Conservation (phyloP, 495 filamentous ascomycete species). For the Penicillium soppii region DNA sequence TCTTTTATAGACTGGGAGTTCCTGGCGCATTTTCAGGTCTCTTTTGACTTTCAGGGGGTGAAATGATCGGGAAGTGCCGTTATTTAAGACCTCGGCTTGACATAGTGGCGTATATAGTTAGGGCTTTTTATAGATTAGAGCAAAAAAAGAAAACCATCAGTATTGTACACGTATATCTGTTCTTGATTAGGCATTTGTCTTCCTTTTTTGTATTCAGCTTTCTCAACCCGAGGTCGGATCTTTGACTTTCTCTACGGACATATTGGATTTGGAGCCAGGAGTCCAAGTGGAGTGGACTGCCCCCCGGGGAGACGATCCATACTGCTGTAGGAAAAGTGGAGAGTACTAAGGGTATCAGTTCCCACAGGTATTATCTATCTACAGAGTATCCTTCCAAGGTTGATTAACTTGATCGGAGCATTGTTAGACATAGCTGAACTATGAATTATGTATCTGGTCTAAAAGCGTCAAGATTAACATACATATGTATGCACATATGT, state of each 20-base stretch:
- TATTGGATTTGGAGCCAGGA: conserved; percentile 11
- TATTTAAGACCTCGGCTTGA: not conserved
- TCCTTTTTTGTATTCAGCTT: not conserved
- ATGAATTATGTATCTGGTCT: too few relatives aligned
- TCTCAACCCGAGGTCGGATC: too few relatives aligned
- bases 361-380: not conserved
- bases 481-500: too few relatives aligned
- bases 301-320: conserved; percentile 23
- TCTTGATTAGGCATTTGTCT: too few relatives aligned
- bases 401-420: too few relatives aligned
- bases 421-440: too few relatives aligned
- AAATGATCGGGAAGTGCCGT: not conserved
- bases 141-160: too few relatives aligned
- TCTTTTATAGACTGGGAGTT: not conserved
- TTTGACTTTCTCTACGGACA: not conserved
- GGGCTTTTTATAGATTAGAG: too few relatives aligned
- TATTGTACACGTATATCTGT: too few relatives aligned
- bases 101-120: not conserved
- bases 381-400: too few relatives aligned
- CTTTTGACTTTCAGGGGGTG: not conserved
- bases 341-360: conserved; percentile 1
- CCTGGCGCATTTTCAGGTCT: not conserved
- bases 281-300: conserved; percentile 19
- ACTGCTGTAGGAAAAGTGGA: conserved; percentile 7
- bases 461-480: too few relatives aligned